Conservation (phyloP, 192 early-diverging fungal genomes). For the Podochytrium sp. region DNA sequence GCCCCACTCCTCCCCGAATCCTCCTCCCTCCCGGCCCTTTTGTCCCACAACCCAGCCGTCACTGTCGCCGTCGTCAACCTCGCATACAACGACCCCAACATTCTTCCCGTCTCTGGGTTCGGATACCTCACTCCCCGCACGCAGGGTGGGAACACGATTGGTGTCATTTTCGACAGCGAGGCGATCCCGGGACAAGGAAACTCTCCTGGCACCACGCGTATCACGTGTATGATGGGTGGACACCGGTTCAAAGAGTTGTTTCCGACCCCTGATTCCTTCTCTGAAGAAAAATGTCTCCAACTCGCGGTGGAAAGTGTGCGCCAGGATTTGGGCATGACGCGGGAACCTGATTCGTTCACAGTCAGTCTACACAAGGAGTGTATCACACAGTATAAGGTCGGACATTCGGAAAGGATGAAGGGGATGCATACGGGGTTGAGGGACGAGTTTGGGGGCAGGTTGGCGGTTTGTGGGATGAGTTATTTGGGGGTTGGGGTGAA, state of each 20-base stretch:
- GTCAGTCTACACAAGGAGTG: constrained; percentile 72
- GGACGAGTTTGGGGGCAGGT: constrained; percentile 51
- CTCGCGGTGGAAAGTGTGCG: constrained; percentile 63
- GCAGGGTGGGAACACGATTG: constrained; percentile 63
- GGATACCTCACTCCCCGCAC: constrained; percentile 85
- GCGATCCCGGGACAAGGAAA: constrained; percentile 71
- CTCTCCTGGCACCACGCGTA: constrained; percentile 44
- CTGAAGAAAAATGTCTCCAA: constrained; percentile 36
- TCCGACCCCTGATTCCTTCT: constrained; percentile 31
- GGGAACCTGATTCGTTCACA: constrained; percentile 10
- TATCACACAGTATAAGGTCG: constrained; percentile 89
- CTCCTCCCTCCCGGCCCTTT: constrained; percentile 27
- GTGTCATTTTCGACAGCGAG: constrained; percentile 90
- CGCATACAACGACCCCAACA: constrained; percentile 54
- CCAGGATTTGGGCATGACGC: constrained; percentile 62
- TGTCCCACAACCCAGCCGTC: constrained; percentile 68
- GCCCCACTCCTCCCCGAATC: constrained; percentile 42
- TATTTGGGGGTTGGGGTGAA: constrained; percentile 86
- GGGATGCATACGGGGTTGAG: constrained; percentile 61
- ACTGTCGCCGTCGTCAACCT: constrained; percentile 87
- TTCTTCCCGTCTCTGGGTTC: constrained; percentile 79
- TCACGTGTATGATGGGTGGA: constrained; percentile 94
- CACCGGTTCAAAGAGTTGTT: constrained; percentile 67
- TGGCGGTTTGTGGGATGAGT: constrained; percentile 79
- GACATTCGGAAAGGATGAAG: constrained; percentile 71